These are phyloP conservation scores for Aaosphaeria pasadenensis DNA, from an alignment of 2,329 filamentous ascomycete species.

Conservation along the genomic window DNA sequence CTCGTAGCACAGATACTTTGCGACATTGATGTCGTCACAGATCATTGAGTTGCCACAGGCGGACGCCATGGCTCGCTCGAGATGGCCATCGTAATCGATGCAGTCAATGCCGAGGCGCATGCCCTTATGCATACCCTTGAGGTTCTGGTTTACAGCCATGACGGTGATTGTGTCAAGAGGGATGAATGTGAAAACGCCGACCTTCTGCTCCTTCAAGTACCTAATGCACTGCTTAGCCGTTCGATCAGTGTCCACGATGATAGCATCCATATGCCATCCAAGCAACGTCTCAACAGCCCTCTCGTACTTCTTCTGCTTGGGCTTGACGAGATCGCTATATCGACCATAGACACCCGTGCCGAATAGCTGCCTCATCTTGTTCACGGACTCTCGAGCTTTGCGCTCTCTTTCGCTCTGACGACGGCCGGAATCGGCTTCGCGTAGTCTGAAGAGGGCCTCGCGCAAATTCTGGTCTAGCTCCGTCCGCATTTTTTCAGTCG, in stretches of 20 bases:
- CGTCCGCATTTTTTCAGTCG: constrained; percentile 72
- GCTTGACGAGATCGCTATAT: constrained; percentile 86
- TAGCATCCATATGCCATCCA: constrained; percentile 88
- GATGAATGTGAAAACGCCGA: constrained; percentile 87
- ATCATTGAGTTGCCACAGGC: constrained; percentile 94
- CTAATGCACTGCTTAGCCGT: constrained; percentile 91
- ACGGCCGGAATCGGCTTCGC: constrained; percentile 79
- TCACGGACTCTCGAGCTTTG: constrained; percentile 77
- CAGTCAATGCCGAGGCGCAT: constrained; percentile 90
- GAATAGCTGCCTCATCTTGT: constrained; percentile 83
- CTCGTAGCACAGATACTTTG: constrained; percentile 85
- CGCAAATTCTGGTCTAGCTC: constrained; percentile 91
- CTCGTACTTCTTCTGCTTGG: constrained; percentile 95
- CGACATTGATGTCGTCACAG: constrained; percentile 81
- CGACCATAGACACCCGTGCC: constrained; percentile 81
- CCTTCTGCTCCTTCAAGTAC: constrained; percentile 86
- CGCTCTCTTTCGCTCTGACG: constrained; percentile 82
- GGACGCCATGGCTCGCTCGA: constrained; percentile 91
- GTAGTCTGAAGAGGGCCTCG: constrained; percentile 74
- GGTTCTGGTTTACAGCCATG: constrained; percentile 80
- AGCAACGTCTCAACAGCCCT: constrained; percentile 90
- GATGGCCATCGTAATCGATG: constrained; percentile 84
- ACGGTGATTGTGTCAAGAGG: constrained; percentile 97
- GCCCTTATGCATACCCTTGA: constrained; percentile 84
- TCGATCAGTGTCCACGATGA: constrained; percentile 93